phyloP scores from a whole-genome alignment of 208 protist species.

The Entamoeba invadens region DNA sequence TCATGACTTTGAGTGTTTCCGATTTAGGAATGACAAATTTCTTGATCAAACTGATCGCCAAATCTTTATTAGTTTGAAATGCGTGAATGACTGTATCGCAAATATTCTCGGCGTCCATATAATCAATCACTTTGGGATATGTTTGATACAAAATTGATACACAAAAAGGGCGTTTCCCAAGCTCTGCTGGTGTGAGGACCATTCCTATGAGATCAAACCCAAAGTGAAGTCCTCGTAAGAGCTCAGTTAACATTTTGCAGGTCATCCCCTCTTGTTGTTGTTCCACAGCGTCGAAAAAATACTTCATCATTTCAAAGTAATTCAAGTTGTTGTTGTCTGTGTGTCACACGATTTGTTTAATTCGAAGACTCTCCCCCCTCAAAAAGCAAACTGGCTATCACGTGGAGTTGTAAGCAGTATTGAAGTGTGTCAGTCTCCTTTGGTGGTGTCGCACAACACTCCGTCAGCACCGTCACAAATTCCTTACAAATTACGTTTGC shows the following conservation, averaged over 20 bases:
- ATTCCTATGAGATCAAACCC: background rate
- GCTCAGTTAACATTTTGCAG: background rate
- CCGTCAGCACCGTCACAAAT: too few species aligned
- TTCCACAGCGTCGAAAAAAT: background rate
- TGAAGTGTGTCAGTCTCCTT: too few species aligned
- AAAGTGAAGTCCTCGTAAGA: background rate
- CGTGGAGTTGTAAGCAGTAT: too few species aligned
- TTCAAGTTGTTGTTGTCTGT: background rate
- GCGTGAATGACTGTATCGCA: too few species aligned
- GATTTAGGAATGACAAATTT: background rate
- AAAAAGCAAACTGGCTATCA: too few species aligned
- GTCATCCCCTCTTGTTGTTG: background rate
- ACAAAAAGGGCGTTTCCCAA: background rate
- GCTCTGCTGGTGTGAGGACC: background rate
- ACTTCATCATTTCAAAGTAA: background rate
- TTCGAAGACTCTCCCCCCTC: too few species aligned
- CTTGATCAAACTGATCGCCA: background rate
- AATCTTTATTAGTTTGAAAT: background rate
- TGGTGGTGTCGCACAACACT: too few species aligned
- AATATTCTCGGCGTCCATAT: background rate
- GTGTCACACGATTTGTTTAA: too few species aligned
- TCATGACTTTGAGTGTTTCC: background rate
- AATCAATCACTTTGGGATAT: background rate
- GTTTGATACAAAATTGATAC: background rate
- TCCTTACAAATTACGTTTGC: too few species aligned